Base-by-base conservation (phyloP, 805 yeast genomes). In the Blastobotrys terrestris region DNA sequence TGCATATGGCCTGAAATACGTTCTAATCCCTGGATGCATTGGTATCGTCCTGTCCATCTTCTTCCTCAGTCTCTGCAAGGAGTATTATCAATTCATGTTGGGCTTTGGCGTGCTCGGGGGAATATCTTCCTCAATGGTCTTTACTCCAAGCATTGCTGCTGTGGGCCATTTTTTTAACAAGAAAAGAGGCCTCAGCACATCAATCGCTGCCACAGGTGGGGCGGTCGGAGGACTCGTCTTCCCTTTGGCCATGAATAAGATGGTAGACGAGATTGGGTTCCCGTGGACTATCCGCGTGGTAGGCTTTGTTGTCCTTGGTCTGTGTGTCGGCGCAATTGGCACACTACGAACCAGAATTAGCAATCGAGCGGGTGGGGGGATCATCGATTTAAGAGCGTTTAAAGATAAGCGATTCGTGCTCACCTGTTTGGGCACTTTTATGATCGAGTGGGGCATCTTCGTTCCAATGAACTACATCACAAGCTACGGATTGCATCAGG, bases 141-240 rank as follows among this genome's bases (percentile, higher is more conserved):
- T 79, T 62, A 77, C 79, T 6, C 87, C 87, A 0, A 63, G 76
- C 21, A 64, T 81, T 1, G 77, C 83, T 1, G 80, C 76, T 8
- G 67, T 81, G 3, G 76, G 83, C 43, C 90, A 85, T 58, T 84
- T 84, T 79, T 85, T 84, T 59, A 63, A 69, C 53, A 69, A 66
- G 20, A 77, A 74, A 53, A 72, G 87, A 55, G 88, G 84, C 0
- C 62, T 74, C 51, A 86, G 84, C 3, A 70, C 81, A 39, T 87
- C 88, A 0, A 57, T 82, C 2, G 83, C 84, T 2, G 79, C 84
- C 52, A 67, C 80, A 7, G 89, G 88, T 2, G 87, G 87, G 1
- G 79, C 85, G 2, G 65, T 81, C 4, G 89, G 88, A 1, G 90
- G 89, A 2, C 72, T 82, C 8, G 61, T 81, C 3, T 77, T 80